These are phyloP conservation scores for Brassica juncea DNA, from an alignment of 345 rosid species.

Conservation along the genomic window DNA sequence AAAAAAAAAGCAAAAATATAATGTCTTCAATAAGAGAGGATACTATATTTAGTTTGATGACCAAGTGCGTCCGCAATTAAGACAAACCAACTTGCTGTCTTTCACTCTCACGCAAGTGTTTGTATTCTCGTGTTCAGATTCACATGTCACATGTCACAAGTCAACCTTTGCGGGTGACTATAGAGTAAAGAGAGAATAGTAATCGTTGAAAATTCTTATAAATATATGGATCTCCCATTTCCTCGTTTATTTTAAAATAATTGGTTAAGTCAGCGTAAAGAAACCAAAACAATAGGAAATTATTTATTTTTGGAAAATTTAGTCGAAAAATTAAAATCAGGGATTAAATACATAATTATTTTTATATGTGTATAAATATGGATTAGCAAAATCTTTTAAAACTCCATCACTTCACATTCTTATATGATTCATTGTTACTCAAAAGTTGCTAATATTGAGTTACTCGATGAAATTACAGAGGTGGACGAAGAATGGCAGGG, in stretches of 20 bases:
- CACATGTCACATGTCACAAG: neutral
- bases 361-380: too few relatives aligned
- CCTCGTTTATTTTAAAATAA: neutral
- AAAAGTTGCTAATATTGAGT: neutral
- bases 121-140: neutral
- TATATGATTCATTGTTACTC: neutral
- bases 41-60: neutral
- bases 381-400: too few relatives aligned
- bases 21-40: neutral
- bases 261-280: neutral
- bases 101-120: too few relatives aligned
- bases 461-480: constrained; percentile 10
- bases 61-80: neutral
- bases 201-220: neutral
- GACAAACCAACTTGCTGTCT: neutral
- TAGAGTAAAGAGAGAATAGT: neutral
- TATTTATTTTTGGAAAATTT: too few relatives aligned
- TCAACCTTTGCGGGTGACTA: neutral
- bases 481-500: constrained; percentile 17
- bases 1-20: neutral
- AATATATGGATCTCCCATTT: neutral
- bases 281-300: too few relatives aligned
- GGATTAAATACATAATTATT: too few relatives aligned
- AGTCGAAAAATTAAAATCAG: too few relatives aligned
- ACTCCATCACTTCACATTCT: too few relatives aligned